Evolutionary conservation across 2,329 filamentous ascomycete genomes (phyloP), one percentile per base, ranked within the genome.

Genomic region (Penicillium sp.): DNA sequence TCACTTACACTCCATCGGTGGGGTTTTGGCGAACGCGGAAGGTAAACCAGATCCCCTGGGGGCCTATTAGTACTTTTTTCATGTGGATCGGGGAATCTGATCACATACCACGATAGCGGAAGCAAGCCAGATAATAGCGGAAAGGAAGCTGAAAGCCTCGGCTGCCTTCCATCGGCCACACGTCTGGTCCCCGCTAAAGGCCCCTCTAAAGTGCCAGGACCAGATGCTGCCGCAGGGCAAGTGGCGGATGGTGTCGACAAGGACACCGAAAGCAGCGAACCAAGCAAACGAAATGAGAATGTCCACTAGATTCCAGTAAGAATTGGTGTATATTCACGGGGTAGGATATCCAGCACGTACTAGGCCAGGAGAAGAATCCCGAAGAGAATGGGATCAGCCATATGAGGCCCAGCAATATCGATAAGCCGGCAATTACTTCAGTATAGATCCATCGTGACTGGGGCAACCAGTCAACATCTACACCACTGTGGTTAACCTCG

Each of bases 381-480:
- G 78, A 77, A 2, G 84, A 82, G 68, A 90, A 89, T 2, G 90
- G 90, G 40, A 92, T 79, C 29, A 92, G 79, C 84, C 88, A 90
- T 60, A 92, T 71, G 27, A 92, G 74, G 5, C 84, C 79, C n/a
- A 90, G 77, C 40, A 92, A 72, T 53, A 92, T 84, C 13, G 86
- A 84, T 19, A 92, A 68, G 21, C 81, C 86, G 3, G 90, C 87
- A 39, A 92, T 81, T 19, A 90, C 84, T 68, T 89, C 84, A 45
- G 88, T 84, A 78, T 91, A 92, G 75, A 92, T 90, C 77, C 87
- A 86, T 55, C 89, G 86, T 36, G 81, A 85, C 39, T 83, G 76
- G 19, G 79, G 76, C 80, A 83, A 86, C 58, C 78, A 73, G 52
- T 80, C 78, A 36, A 78, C 72, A 34, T 77, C 62, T 33, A 2